Conservation (phyloP, 306 rosid species). For the Cucurbita pepo region DNA sequence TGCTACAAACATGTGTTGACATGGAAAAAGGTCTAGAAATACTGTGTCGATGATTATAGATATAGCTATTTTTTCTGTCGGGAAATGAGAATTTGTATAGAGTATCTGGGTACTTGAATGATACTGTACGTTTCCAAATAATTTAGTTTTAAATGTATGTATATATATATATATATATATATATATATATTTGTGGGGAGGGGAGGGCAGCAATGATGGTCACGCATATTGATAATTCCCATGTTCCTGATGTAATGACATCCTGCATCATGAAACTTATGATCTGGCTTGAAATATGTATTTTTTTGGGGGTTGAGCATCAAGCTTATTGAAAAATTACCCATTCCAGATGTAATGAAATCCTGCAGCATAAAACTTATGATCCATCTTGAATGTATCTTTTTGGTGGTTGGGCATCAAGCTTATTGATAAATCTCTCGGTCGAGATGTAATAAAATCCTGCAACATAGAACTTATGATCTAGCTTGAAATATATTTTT, state of each 20-base stretch:
- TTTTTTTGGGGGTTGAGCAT: too few species aligned
- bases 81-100: background rate
- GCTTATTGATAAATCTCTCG: background rate
- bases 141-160: background rate
- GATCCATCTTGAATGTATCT: background rate
- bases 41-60: background rate
- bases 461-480: background rate
- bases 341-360: background rate
- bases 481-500: background rate
- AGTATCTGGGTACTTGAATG: background rate
- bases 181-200: too few species aligned
- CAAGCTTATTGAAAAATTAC: too few species aligned
- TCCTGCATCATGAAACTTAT: too few species aligned
- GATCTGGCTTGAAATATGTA: too few species aligned
- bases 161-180: too few species aligned
- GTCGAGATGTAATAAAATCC: background rate
- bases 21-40: background rate
- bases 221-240: too few species aligned
- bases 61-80: background rate
- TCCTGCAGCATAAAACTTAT: background rate
- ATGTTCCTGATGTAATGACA: too few species aligned
- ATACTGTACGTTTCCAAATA: background rate
- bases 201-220: too few species aligned
- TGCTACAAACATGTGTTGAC: background rate
- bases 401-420: background rate